phyloP scores from a whole-genome alignment of 495 filamentous ascomycete genomes.

The Annulohypoxylon nitens region DNA sequence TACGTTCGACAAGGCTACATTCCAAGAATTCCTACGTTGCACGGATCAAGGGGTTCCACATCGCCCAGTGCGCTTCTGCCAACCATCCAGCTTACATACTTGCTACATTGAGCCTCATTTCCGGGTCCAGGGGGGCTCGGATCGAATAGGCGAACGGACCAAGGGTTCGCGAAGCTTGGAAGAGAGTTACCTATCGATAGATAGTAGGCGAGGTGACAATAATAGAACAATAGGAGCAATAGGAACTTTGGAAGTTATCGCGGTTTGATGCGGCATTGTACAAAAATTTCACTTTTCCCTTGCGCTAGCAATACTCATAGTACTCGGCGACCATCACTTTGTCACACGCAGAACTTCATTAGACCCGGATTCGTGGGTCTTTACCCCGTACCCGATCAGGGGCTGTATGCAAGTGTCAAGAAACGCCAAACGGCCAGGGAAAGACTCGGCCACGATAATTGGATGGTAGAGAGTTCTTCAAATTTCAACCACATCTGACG shows the following conservation, averaged over 20 bases:
- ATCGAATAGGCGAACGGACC: constrained; percentile 40
- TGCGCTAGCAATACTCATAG: not conserved
- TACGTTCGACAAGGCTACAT: constrained; percentile 26
- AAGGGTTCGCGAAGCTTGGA: constrained; percentile 21
- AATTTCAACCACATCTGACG: constrained; percentile 24
- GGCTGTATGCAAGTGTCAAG: constrained; percentile 35
- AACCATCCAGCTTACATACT: constrained; percentile 28
- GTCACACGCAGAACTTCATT: constrained; percentile 19
- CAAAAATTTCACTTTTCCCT: not conserved
- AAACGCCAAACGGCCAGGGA: constrained; percentile 18
- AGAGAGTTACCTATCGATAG: constrained; percentile 14
- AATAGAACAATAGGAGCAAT: not conserved
- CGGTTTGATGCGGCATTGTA: constrained; percentile 19
- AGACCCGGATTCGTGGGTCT: constrained; percentile 24
- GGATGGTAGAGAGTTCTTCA: constrained; percentile 16
- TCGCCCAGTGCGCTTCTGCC: constrained; percentile 8
- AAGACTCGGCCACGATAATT: constrained; percentile 18
- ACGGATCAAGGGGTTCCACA: constrained; percentile 17
- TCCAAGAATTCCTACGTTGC: constrained; percentile 27
- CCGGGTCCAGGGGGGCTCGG: constrained; percentile 32
- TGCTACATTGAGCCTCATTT: constrained; percentile 47
- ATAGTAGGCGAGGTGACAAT: constrained; percentile 1
- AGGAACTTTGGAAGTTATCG: not conserved
- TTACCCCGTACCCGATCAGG: constrained; percentile 28
- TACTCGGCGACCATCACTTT: constrained; percentile 7